Conservation (phyloP, 1,139 yeast genomes). For the Blastobotrys illinoisensis region DNA sequence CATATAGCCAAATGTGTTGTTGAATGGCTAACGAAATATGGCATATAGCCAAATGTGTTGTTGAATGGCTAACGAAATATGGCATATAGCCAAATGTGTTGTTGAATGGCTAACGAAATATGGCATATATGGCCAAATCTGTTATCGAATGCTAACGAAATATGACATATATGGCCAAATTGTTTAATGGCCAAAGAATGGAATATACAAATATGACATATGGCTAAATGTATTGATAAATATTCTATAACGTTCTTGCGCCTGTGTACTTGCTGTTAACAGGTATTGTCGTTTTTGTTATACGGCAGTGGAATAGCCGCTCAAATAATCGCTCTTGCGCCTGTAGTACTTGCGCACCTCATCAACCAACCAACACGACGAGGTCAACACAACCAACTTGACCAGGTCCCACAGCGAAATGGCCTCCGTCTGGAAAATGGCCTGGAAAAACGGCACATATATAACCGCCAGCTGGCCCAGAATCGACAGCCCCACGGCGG, state of each 20-base stretch:
- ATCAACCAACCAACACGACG: constrained; percentile 80
- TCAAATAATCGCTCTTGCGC: constrained; percentile 21
- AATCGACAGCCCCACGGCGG: constrained; percentile 85
- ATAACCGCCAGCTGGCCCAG: constrained; percentile 92
- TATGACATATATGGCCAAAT: too few species aligned
- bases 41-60: too few species aligned
- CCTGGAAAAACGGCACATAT: constrained; percentile 86
- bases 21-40: too few species aligned
- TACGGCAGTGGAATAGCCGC: constrained; percentile 17
- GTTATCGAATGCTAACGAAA: too few species aligned
- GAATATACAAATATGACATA: too few species aligned
- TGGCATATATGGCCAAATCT: too few species aligned
- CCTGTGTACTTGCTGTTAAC: neutral
- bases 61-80: too few species aligned
- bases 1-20: too few species aligned
- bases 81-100: too few species aligned
- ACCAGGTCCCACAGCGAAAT: constrained; percentile 61
- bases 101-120: too few species aligned
- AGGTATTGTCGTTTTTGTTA: too few species aligned
- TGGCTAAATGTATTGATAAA: neutral
- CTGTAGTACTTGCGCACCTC: constrained; percentile 60
- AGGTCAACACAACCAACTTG: constrained; percentile 57
- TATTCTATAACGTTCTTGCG: neutral
- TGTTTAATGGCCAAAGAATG: too few species aligned
- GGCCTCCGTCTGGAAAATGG: constrained; percentile 91